These are phyloP conservation scores for Bertia moriformis DNA, from an alignment of 2,329 filamentous ascomycete genomes.

Conservation along the genomic window DNA sequence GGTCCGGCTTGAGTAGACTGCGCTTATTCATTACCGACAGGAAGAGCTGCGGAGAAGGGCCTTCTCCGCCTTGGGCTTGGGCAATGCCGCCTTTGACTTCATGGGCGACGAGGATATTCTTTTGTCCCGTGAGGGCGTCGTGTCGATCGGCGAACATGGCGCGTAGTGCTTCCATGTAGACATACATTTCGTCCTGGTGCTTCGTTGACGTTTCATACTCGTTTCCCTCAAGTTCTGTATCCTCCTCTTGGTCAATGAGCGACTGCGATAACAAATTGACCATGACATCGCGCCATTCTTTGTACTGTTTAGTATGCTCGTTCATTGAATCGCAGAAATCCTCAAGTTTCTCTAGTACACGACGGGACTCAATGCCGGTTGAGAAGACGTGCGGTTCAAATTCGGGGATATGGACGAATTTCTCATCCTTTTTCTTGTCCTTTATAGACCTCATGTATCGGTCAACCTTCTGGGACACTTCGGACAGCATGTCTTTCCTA, in stretches of 20 bases:
- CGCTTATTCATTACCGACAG: conserved; percentile 35
- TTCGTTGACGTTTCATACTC: conserved; percentile 82
- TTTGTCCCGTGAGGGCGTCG: conserved; percentile 60
- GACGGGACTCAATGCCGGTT: conserved; percentile 57
- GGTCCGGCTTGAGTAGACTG: conserved; percentile 27
- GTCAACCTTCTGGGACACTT: conserved; percentile 11
- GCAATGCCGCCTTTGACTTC: conserved; percentile 51
- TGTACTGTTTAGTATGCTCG: conserved; percentile 54
- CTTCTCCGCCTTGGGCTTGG: conserved; percentile 46
- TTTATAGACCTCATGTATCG: conserved; percentile 42
- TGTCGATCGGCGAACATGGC: conserved; percentile 67
- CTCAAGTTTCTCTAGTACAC: conserved; percentile 51
- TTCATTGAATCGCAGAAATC: conserved; percentile 53
- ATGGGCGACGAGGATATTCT: conserved; percentile 60
- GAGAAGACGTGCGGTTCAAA: conserved; percentile 33
- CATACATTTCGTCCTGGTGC: conserved; percentile 76
- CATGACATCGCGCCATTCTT: conserved; percentile 62
- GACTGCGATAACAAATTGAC: conserved; percentile 58
- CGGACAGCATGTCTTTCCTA: conserved; percentile 63
- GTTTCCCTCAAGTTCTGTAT: conserved; percentile 66
- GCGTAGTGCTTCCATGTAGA: conserved; percentile 67
- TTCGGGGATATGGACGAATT: conserved; percentile 49
- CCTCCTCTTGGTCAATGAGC: conserved; percentile 67
- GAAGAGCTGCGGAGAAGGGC: conserved; percentile 54
- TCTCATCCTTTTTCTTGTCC: conserved; percentile 31